Percentiles rank a stretch among this genome's conserved stretches.
Conservation (phyloP, 2,329 filamentous ascomycete genomes). For the Diaporthe citriasiana region DNA sequence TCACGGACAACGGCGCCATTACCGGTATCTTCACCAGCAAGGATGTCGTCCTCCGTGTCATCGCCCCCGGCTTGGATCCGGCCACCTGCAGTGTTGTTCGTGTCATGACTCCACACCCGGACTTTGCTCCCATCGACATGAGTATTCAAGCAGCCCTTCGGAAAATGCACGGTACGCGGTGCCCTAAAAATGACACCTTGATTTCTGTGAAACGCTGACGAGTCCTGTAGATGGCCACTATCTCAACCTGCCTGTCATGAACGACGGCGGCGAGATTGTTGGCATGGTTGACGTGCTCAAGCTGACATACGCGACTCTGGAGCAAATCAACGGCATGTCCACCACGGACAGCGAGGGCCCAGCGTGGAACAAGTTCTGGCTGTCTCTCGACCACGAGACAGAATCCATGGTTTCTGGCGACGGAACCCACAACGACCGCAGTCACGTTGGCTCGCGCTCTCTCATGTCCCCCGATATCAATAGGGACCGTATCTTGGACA, state of each 20-base stretch:
- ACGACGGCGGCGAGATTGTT: conserved; percentile 95
- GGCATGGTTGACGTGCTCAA: conserved; percentile 99
- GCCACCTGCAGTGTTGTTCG: conserved; percentile 96
- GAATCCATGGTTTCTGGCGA: conserved; percentile 97
- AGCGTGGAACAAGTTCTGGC: conserved; percentile 99
- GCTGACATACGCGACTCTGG: conserved; percentile 96
- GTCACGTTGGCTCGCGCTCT: conserved; percentile 78
- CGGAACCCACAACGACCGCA: conserved; percentile 77
- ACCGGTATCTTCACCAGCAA: conserved; percentile 99
- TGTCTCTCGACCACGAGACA: conserved; percentile 93
- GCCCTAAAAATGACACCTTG: neutral
- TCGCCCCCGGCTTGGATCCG: conserved; percentile 95
- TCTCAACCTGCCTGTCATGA: conserved; percentile 98
- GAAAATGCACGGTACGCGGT: conserved; percentile 93
- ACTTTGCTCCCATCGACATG: conserved; percentile 99
- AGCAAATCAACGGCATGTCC: conserved; percentile 97
- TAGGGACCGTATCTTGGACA: conserved; percentile 81
- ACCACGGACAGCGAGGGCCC: conserved; percentile 92
- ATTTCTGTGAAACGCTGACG: conserved; percentile 37
- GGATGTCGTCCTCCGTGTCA: conserved; percentile 97
- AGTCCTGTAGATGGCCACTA: conserved; percentile 87
- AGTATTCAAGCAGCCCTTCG: conserved; percentile 97
- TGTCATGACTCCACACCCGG: conserved; percentile 98
- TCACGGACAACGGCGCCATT: conserved; percentile 96
- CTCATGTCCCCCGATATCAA: conserved; percentile 85